Percentiles rank a stretch among this genome's conserved stretches.
Evolutionary conservation across 495 filamentous ascomycete genomes (phyloP).

Genomic region (Hypoxylon cercidicola): DNA sequence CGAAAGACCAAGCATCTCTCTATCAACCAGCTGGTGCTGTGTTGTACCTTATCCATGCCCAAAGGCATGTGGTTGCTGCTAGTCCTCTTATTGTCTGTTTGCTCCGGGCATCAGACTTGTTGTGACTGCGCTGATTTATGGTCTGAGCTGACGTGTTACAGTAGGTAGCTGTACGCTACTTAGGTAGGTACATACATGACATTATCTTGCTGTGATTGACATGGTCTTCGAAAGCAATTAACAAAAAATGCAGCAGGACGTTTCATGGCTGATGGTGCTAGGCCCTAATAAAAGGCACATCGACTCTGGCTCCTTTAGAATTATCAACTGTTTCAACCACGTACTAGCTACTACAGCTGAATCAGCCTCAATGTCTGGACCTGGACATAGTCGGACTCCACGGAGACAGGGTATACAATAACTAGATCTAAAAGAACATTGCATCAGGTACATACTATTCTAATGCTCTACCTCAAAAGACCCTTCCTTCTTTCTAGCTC

Average conservation of each 20-base stretch:
- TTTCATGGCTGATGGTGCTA: conserved; percentile 3
- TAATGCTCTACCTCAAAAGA: conserved; percentile 25
- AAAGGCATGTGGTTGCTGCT: not conserved
- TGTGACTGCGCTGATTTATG: not conserved
- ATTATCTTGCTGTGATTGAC: not conserved
- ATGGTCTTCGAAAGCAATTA: not conserved
- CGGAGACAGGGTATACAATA: conserved; percentile 33
- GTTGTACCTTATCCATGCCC: not conserved
- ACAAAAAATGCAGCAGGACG: not conserved
- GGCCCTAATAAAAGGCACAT: not conserved
- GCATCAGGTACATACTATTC: conserved; percentile 14
- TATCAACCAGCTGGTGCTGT: conserved; percentile 1
- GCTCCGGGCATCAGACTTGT: conserved; percentile 1
- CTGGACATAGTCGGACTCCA: conserved; percentile 6
- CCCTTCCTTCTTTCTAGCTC: conserved; percentile 22
- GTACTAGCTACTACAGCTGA: conserved; percentile 17
- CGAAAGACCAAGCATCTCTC: conserved; percentile 13
- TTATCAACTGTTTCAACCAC: conserved; percentile 8
- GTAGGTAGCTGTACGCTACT: too few species aligned
- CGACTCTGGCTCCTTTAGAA: not conserved
- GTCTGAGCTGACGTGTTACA: not conserved
- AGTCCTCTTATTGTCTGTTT: not conserved
- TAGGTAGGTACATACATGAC: not conserved
- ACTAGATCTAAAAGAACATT: conserved; percentile 37
- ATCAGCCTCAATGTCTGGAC: conserved; percentile 27